Base-by-base conservation (phyloP, 257 asterid species). In the Solanum lycopersicoides region DNA sequence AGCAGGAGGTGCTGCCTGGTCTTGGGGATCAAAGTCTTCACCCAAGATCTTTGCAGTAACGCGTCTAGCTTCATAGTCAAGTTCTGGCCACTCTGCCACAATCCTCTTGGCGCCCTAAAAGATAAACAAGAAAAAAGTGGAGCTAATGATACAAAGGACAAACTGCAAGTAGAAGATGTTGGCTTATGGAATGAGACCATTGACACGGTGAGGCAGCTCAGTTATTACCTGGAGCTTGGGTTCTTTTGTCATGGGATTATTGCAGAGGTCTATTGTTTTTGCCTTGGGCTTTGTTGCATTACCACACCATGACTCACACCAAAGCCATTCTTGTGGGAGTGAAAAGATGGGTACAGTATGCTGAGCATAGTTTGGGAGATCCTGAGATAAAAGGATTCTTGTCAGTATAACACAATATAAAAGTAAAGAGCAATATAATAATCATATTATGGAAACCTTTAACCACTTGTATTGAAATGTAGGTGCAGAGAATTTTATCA, bases 221-320 rank as follows among this genome's bases (percentile, higher is more conserved):
- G 56, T 82, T 23, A 41, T 69, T 60, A 97, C 99, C 99, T 95
- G 98, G 88, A 97, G 99, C 93, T 97, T 97, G 87, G 99, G 99
- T 90, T 97, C 99, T 89, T 97, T 96, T 8, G 99, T 97, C 99
- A 95, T 95, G 89, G 99, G 99, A 91, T 97, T 97, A 91, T 97
- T 97, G 97, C 99, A 97, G 30, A 97, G 96, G 84, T 97, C 99
- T 86, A 97, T 97, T 32, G 99, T 97, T 91, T 97, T 97, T 21
- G 99, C 99, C 91, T 91, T 94, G 42, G 96, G 59, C 90, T 97
- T 97, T 12, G 99, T 96, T 32, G 96, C 89, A 60, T 97, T 96
- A 23, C 99, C 99, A 87, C 98, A 97, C 99, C 99, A 97, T 25
- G 99, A 97, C 94, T 97, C 99, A 23, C 99, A 96, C 99, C 99